Conservation (phyloP, 2,329 filamentous ascomycete genomes). For the Hymenoscyphus infarciens region DNA sequence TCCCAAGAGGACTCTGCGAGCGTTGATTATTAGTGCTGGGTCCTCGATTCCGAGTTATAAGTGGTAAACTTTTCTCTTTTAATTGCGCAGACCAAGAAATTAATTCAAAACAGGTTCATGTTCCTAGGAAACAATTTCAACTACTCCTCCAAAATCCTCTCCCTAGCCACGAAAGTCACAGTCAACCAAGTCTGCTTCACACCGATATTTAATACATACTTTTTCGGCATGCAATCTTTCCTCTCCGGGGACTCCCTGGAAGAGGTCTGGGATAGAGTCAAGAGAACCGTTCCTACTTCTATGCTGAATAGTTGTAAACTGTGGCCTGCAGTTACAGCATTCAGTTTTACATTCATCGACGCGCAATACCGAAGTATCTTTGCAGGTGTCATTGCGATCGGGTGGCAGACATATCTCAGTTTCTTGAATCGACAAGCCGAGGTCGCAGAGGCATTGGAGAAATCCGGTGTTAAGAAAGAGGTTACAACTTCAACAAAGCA, state of each 20-base stretch:
- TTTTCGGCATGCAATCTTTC: conserved; percentile 76
- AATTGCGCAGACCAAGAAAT: conserved; percentile 4
- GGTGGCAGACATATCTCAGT: conserved; percentile 89
- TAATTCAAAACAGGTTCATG: conserved; percentile 57
- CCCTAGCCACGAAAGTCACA: conserved; percentile 70
- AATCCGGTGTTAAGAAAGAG: conserved; percentile 4
- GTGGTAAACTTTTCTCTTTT: conserved; percentile 53
- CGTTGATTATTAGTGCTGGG: conserved; percentile 69
- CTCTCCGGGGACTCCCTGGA: conserved; percentile 62
- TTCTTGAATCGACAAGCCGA: conserved; percentile 75
- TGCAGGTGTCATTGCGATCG: conserved; percentile 73
- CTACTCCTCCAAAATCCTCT: conserved; percentile 68
- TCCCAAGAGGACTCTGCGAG: conserved; percentile 63
- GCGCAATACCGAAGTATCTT: conserved; percentile 79
- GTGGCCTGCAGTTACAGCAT: conserved; percentile 83
- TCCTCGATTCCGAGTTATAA: conserved; percentile 75
- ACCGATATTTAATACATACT: conserved; percentile 78
- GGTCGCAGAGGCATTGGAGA: conserved; percentile 39
- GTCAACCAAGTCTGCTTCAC: conserved; percentile 81
- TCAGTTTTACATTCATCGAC: conserved; percentile 81
- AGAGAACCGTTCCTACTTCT: conserved; percentile 71
- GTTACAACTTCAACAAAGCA: conserved; percentile 6
- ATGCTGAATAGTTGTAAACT: conserved; percentile 78
- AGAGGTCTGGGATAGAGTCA: conserved; percentile 67
- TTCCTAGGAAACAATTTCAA: conserved; percentile 82